Base-by-base conservation (phyloP, 2,329 filamentous ascomycete species). In the Ceratocystis variospora region DNA sequence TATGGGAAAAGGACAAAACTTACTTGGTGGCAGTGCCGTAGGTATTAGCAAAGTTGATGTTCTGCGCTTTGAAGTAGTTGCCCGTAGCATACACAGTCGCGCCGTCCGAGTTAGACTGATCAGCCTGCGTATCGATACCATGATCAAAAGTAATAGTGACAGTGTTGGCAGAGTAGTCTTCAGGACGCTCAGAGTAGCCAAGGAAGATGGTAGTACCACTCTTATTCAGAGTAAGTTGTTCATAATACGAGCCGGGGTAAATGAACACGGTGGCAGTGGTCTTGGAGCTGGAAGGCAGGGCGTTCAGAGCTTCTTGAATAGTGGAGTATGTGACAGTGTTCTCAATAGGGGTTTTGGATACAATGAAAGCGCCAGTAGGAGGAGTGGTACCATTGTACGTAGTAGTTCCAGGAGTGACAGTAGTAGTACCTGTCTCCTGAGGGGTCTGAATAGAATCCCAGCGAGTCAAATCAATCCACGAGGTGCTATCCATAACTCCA, bases 21-120 rank as follows among this genome's bases (percentile, higher is more conserved):
- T 37, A 62, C 61, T 62, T 46, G 44, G 33, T 19, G 22, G 33
- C 33, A 22, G 61, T 62, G 3, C 61, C 61, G 15, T 62, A 79
- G 0, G 74, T 75, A 69, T 81, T 81, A 15, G 74, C 73, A n/a
- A 81, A 74, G 65, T 81, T 83, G 72, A 87, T 76, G 69, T 87
- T 87, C 75, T 87, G 87, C 15, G 86, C 74, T 70, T 80, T 81
- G 67, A 86, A 78, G 70, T 81, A 79, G 6, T 73, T 71, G 0
- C 80, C 77, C 70, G 76, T 75, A 33, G 79, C 75, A 8, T 77
- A 73, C 28, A 81, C 73, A 0, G 78, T 79, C 0, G 75, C 78
- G 0, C 77, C 84, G 66, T 73, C 72, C 69, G 87, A 84, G 69
- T 87, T 82, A 70, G 72, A 79, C 48, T 77, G 69, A 10, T 64